Evolutionary conservation across 2,329 filamentous ascomycete genomes (phyloP).

Genomic region (Epichloe scottii): DNA sequence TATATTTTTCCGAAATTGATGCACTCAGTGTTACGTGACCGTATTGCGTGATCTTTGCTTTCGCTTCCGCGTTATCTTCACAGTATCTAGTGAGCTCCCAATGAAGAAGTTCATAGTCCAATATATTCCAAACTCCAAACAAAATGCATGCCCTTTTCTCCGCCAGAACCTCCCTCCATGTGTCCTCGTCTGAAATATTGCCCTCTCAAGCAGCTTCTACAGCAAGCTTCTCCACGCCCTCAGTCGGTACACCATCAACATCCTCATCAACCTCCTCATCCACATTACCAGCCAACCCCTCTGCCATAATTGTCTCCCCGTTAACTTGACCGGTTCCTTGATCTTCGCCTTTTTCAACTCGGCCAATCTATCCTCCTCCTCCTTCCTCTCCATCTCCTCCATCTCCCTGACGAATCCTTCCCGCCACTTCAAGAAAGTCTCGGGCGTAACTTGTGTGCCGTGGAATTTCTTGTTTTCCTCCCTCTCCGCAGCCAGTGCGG

Average conservation of each 20-base stretch:
- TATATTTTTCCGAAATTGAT: neutral
- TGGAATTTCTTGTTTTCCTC: constrained; percentile 97
- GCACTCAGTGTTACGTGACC: neutral
- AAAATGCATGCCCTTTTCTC: neutral
- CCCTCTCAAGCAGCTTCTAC: constrained; percentile 36
- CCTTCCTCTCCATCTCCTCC: constrained; percentile 54
- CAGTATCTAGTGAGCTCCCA: neutral
- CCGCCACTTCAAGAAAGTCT: constrained; percentile 76
- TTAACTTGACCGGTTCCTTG: constrained; percentile 62
- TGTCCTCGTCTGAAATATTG: too few relatives aligned
- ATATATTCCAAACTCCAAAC: constrained; percentile 4
- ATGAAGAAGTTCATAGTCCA: neutral
- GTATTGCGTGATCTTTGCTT: neutral
- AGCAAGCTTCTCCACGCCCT: constrained; percentile 59
- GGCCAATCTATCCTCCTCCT: constrained; percentile 67
- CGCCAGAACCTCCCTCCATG: neutral
- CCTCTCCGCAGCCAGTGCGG: constrained; percentile 50
- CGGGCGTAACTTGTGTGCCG: constrained; percentile 74
- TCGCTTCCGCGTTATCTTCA: neutral
- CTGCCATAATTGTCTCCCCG: constrained; percentile 70
- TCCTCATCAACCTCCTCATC: constrained; percentile 58
- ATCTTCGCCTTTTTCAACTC: constrained; percentile 69
- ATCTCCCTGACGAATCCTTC: constrained; percentile 67
- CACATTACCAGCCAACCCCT: constrained; percentile 54
- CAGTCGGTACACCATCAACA: constrained; percentile 44